Evolutionary conservation across 2,329 filamentous ascomycete genomes (phyloP).

Genomic region (Colletotrichum tropicicola): DNA sequence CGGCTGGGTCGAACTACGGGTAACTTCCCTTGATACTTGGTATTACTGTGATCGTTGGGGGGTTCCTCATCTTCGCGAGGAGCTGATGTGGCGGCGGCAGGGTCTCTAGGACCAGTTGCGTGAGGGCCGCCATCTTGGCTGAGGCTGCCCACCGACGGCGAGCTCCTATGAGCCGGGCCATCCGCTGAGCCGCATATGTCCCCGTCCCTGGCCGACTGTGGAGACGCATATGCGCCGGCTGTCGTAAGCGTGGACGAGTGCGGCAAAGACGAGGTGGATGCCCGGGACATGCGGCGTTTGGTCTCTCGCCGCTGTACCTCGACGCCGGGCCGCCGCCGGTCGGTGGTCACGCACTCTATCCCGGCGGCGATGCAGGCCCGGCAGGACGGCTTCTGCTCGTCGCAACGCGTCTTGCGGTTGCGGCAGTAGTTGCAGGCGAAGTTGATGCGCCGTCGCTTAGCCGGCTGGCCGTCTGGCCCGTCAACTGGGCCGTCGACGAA

Average conservation of each 20-base stretch:
- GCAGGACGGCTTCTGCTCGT: slow-evolving; percentile 38
- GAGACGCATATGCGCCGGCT: background rate
- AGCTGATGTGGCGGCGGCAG: background rate
- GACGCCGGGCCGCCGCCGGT: slow-evolving; percentile 35
- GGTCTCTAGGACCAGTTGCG: background rate
- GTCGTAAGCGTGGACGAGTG: background rate
- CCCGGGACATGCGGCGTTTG: slow-evolving; percentile 5
- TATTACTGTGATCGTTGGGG: background rate
- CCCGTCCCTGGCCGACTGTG: background rate
- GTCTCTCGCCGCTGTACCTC: slow-evolving; percentile 26
- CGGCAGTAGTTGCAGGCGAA: slow-evolving; percentile 39
- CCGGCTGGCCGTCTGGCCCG: too few relatives aligned
- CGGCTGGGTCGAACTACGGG: slow-evolving; percentile 22
- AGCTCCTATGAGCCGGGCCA: background rate
- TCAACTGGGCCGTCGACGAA: background rate
- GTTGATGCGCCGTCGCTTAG: slow-evolving; percentile 23
- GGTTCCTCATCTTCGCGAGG: background rate
- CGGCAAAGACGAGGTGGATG: background rate
- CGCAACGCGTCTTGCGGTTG: slow-evolving; percentile 41
- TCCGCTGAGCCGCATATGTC: background rate
- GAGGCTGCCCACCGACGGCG: background rate
- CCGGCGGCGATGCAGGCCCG: slow-evolving; percentile 41
- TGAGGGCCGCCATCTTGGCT: background rate
- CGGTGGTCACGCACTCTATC: slow-evolving; percentile 37
- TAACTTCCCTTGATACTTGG: slow-evolving; percentile 22